Base-by-base conservation (phyloP, 2,329 filamentous ascomycete species). In the Pseudogymnoascus verrucosus region DNA sequence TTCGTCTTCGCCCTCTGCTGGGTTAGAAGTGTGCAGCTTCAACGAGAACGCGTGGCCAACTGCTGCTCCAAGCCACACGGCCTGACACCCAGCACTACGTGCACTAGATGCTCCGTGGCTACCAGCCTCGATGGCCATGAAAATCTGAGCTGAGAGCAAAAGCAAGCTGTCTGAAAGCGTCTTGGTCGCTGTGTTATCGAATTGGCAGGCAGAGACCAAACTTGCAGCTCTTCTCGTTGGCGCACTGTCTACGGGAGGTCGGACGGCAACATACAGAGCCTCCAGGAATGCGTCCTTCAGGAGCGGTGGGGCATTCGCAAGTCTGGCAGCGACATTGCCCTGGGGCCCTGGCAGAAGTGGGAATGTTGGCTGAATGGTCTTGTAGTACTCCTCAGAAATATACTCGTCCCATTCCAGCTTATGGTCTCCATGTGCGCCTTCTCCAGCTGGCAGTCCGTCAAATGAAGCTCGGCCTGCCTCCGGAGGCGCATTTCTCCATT, bases 71-170 rank as follows among this genome's bases (percentile, higher is more conserved):
- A 91, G 74, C 70, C 89, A 81, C 11, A 81, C 78, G 8, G 82
- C 78, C 4, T 75, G 76, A 34, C 76, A 74, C 10, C 79, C 75
- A 3, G 76, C 76, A 1, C 80, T 80, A 51, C 78, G 76, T 39
- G 75, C 76, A 2, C 74, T 74, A n/a, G 73, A 72, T 12, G 78
- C 76, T 8, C 66, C 65, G 68, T 80, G 75, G 69, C 85, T 80
- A 69, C 89, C 87, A 1, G 85, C 83, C 66, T 88, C 86, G 28
- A 90, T 81, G 11, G 84, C 82, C 71, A 90, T 80, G 57, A 91
- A 77, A 37, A 90, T 76, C 40, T 90, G 76, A 0, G 84, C 85
- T 70, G 90, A 88, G 5, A 89, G 78, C 70, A 88, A 85, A 0
- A 89, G 70, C 10, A 82, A 68, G 71, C 79, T 78, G 6, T 39